Evolutionary conservation across 2,329 filamentous ascomycete species (phyloP).

Genomic region (Penicillium sp.): DNA sequence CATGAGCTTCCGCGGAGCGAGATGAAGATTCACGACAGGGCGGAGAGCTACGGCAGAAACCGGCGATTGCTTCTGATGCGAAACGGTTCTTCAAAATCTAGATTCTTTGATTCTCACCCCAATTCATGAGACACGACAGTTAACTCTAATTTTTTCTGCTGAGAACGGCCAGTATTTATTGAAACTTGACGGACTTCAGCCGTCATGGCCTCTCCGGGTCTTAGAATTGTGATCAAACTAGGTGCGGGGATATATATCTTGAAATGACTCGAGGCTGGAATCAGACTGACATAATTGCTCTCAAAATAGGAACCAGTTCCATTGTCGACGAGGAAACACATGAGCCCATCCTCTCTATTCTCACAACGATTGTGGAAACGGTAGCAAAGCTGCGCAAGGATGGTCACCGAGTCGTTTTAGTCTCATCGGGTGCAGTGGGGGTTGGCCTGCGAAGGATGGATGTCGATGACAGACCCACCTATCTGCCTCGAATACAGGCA

Average conservation of each 20-base stretch:
- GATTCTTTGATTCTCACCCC: not conserved
- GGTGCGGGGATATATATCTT: constrained; percentile 33
- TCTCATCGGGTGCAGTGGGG: constrained; percentile 95
- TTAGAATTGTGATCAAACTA: constrained; percentile 43
- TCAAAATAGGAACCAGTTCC: constrained; percentile 83
- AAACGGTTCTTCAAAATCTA: constrained; percentile 8
- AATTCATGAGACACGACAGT: constrained; percentile 1
- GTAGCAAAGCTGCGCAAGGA: constrained; percentile 82
- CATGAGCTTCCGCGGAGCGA: constrained; percentile 5
- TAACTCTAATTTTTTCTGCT: not conserved
- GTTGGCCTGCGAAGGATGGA: constrained; percentile 91
- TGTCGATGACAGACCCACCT: constrained; percentile 81
- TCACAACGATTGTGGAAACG: constrained; percentile 92
- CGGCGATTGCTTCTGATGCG: constrained; percentile 12
- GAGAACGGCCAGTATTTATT: not conserved
- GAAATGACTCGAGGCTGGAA: constrained; percentile 3
- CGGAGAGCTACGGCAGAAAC: constrained; percentile 34
- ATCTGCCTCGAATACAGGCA: constrained; percentile 86
- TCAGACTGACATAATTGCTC: constrained; percentile 17
- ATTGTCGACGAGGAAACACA: constrained; percentile 96
- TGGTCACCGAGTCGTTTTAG: constrained; percentile 92
- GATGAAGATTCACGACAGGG: constrained; percentile 29
- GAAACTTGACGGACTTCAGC: not conserved
- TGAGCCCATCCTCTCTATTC: constrained; percentile 85
- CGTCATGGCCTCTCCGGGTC: constrained; percentile 25